Percentiles rank a stretch among this genome's conserved stretches.
These are phyloP conservation scores for Boletus fagicola DNA, from an alignment of 768 basidiomycete species.

Conservation along the genomic window DNA sequence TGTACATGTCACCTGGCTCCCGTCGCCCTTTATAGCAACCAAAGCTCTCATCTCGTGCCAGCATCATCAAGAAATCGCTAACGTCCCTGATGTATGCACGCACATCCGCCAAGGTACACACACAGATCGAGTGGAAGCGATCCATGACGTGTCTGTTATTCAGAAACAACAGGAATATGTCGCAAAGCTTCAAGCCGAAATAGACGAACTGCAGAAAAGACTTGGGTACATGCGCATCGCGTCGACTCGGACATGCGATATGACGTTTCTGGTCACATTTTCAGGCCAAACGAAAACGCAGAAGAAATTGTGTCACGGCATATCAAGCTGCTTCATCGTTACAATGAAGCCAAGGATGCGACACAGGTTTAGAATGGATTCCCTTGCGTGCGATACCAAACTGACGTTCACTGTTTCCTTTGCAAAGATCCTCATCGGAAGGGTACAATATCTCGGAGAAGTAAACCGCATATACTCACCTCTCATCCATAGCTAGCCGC, in stretches of 20 bases:
- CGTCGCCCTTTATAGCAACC: too few species aligned
- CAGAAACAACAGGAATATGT: constrained; percentile 54
- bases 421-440: constrained; percentile 72
- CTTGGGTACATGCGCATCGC: constrained; percentile 40
- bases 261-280: not conserved
- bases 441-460: constrained; percentile 41
- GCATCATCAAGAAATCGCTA: not conserved
- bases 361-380: constrained; percentile 51
- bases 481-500: constrained; percentile 58
- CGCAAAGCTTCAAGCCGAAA: constrained; percentile 47
- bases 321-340: constrained; percentile 69
- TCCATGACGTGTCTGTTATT: not conserved
- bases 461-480: constrained; percentile 11
- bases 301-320: constrained; percentile 62
- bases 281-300: constrained; percentile 46
- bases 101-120: constrained; percentile 31
- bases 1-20: not conserved
- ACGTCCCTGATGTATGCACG: constrained; percentile 27
- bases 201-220: constrained; percentile 43
- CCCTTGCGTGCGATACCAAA: not conserved
- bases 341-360: constrained; percentile 83
- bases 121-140: not conserved
- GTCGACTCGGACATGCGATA: not conserved
- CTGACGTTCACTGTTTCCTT: not conserved
- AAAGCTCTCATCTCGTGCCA: not conserved